These are phyloP conservation scores for Chlorociboria aeruginascens DNA, from an alignment of 495 filamentous ascomycete genomes.

Conservation along the genomic window DNA sequence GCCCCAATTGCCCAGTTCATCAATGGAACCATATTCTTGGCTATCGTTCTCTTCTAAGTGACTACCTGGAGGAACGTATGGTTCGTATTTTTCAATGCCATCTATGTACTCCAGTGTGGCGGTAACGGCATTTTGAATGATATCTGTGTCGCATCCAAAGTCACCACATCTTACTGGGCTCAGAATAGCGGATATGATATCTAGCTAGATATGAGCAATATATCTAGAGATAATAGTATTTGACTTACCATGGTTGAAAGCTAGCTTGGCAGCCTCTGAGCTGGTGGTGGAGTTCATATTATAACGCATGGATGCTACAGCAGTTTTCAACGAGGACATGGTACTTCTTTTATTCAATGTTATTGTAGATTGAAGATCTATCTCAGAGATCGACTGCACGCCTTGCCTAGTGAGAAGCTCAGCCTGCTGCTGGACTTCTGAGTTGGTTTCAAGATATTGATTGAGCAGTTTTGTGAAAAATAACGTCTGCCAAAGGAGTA, in stretches of 20 bases:
- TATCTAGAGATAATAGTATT: not conserved
- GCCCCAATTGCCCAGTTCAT: too few relatives aligned
- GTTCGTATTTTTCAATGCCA: too few relatives aligned
- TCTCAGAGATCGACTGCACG: not conserved
- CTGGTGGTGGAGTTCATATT: not conserved
- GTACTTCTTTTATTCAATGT: constrained; percentile 4
- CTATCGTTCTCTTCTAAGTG: too few relatives aligned
- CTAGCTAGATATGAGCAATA: not conserved
- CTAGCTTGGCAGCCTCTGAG: not conserved
- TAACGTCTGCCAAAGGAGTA: constrained; percentile 57
- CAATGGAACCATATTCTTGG: too few relatives aligned
- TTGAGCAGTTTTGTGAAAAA: constrained; percentile 35
- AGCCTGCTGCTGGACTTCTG: constrained; percentile 25
- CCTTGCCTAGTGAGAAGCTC: not conserved
- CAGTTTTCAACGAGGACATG: not conserved
- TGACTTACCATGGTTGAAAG: constrained; percentile 1
- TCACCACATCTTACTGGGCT: not conserved
- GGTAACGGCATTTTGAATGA: too few relatives aligned
- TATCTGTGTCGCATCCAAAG: too few relatives aligned
- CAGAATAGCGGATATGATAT: not conserved
- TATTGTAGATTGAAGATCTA: not conserved
- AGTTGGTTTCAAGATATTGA: constrained; percentile 35
- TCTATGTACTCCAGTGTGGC: too few relatives aligned
- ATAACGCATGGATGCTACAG: not conserved
- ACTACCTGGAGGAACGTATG: too few relatives aligned